phyloP scores from a whole-genome alignment of 179 eudicot species.

The Corrigiola litoralis region DNA sequence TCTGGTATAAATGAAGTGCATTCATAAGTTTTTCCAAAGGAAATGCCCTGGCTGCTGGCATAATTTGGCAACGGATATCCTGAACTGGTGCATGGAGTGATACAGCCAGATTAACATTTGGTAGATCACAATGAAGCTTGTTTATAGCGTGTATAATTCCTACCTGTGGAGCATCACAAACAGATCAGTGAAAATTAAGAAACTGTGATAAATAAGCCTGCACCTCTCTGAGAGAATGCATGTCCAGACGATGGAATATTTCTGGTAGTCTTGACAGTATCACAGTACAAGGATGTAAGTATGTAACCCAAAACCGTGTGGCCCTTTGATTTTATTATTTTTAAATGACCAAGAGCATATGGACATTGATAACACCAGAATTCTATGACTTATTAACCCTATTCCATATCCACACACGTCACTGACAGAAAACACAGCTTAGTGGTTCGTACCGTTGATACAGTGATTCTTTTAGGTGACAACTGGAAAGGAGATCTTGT shows the following conservation, averaged over 20 bases:
- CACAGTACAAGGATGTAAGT: too few species aligned
- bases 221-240: neutral
- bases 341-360: too few species aligned
- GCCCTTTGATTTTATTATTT: too few species aligned
- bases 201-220: slow-evolving; percentile 1
- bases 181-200: neutral
- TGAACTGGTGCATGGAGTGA: slow-evolving; percentile 98
- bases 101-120: slow-evolving; percentile 82
- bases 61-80: slow-evolving; percentile 93
- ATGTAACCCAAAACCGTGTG: too few species aligned
- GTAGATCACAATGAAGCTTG: slow-evolving; percentile 73
- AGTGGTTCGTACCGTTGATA: slow-evolving; percentile 66
- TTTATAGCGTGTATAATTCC: slow-evolving; percentile 88
- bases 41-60: slow-evolving; percentile 99
- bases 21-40: slow-evolving; percentile 88
- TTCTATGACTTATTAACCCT: neutral
- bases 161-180: slow-evolving; percentile 42
- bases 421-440: neutral
- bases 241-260: too few species aligned
- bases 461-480: slow-evolving; percentile 77
- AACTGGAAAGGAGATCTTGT: slow-evolving; percentile 70
- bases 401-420: neutral
- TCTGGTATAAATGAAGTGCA: slow-evolving; percentile 68
- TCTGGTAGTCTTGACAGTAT: too few species aligned
- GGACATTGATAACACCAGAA: too few species aligned